Percentiles rank a stretch among this genome's conserved stretches.
Conservation (phyloP, 768 basidiomycete genomes). For the Mycena sanguinolenta region DNA sequence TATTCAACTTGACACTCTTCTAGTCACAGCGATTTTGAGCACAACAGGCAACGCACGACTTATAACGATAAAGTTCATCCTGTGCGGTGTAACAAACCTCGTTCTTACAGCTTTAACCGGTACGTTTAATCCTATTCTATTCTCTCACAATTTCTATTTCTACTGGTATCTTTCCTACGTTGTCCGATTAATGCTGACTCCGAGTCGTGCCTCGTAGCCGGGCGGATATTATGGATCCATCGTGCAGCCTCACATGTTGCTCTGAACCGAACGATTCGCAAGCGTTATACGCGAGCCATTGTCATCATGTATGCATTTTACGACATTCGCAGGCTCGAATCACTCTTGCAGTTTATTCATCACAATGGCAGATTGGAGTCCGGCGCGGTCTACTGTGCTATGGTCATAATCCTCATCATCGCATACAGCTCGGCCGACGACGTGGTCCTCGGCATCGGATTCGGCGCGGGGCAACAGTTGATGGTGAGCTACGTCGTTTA, state of each 20-base stretch:
- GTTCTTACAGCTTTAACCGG: constrained; percentile 5
- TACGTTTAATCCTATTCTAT: too few relatives aligned
- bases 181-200: neutral
- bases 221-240: constrained; percentile 9
- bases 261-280: neutral
- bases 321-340: neutral
- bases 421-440: neutral
- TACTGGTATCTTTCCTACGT: too few relatives aligned
- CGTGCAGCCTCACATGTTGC: neutral
- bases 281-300: too few relatives aligned
- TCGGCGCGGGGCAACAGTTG: neutral
- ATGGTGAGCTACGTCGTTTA: too few relatives aligned
- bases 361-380: constrained; percentile 3
- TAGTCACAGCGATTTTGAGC: neutral
- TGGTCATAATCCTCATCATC: neutral
- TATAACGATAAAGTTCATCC: neutral
- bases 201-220: neutral
- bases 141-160: too few relatives aligned
- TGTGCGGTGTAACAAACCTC: neutral
- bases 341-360: too few relatives aligned
- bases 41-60: neutral
- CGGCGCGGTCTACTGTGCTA: neutral
- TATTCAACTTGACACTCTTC: neutral
- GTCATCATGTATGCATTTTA: constrained; percentile 1
- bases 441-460: neutral